Percentiles rank a stretch among this genome's conserved stretches.
Evolutionary conservation across 2,329 filamentous ascomycete species (phyloP).

Genomic region (Penicillium sp.): DNA sequence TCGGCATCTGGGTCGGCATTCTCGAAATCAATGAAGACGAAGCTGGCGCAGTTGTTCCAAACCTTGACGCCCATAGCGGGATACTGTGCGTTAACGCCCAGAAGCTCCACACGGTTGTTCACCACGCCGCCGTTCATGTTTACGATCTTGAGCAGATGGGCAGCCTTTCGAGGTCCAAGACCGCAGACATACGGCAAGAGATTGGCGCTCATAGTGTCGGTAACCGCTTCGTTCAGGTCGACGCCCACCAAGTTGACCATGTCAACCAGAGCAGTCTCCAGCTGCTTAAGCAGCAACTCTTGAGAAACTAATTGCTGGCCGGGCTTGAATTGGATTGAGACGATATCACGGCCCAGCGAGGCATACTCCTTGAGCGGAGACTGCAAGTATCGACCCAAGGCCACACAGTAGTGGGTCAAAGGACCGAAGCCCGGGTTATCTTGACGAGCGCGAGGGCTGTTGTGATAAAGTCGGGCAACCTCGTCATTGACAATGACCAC

Average conservation of each 20-base stretch:
- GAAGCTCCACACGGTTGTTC: slow-evolving; percentile 78
- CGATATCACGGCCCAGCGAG: slow-evolving; percentile 81
- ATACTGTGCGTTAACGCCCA: slow-evolving; percentile 80
- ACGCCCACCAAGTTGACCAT: slow-evolving; percentile 97
- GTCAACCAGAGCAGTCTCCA: slow-evolving; percentile 97
- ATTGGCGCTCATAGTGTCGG: slow-evolving; percentile 77
- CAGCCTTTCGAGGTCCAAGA: slow-evolving; percentile 87
- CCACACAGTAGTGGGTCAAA: slow-evolving; percentile 84
- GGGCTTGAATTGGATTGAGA: slow-evolving; percentile 82
- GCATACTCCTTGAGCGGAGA: slow-evolving; percentile 97
- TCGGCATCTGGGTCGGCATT: slow-evolving; percentile 78
- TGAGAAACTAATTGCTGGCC: slow-evolving; percentile 85
- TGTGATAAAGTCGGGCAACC: slow-evolving; percentile 93
- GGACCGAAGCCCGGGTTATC: slow-evolving; percentile 80
- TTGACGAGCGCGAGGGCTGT: slow-evolving; percentile 71
- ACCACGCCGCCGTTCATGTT: slow-evolving; percentile 87
- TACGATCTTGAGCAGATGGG: slow-evolving; percentile 80
- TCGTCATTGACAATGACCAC: slow-evolving; percentile 94
- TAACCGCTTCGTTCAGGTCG: slow-evolving; percentile 87
- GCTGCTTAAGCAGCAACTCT: slow-evolving; percentile 78
- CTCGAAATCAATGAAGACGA: slow-evolving; percentile 86
- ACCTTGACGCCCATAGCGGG: slow-evolving; percentile 84
- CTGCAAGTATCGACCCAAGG: slow-evolving; percentile 85
- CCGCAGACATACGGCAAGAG: slow-evolving; percentile 88
- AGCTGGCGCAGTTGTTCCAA: slow-evolving; percentile 96